A percentile compares a stretch with the other conserved stretches of the same genome.
These are phyloP conservation scores for Neurospora discreta DNA, from an alignment of 495 filamentous ascomycete genomes.

Conservation along the genomic window DNA sequence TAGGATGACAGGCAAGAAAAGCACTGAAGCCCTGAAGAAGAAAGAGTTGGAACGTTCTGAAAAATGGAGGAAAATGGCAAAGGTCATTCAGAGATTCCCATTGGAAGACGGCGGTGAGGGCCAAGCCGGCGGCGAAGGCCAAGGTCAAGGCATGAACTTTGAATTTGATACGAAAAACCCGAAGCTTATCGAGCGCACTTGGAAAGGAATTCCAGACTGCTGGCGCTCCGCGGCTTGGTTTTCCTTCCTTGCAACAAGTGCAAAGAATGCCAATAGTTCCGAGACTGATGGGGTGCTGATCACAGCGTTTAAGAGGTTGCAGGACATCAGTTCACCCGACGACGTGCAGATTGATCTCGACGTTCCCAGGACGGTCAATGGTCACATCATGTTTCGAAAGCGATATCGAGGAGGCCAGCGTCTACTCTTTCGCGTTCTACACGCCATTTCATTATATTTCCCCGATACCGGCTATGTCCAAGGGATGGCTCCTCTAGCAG, in stretches of 20 bases:
- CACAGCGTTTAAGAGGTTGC: constrained; percentile 54
- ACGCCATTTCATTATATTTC: constrained; percentile 80
- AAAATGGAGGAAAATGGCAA: constrained; percentile 97
- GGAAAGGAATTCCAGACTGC: constrained; percentile 96
- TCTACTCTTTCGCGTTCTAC: constrained; percentile 83
- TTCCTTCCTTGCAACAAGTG: constrained; percentile 78
- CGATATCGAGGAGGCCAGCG: constrained; percentile 87
- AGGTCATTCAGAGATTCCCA: constrained; percentile 39
- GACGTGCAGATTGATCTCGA: constrained; percentile 97
- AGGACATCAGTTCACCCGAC: constrained; percentile 66
- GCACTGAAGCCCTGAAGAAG: constrained; percentile 49
- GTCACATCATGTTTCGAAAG: constrained; percentile 94
- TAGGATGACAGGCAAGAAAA: constrained; percentile 37
- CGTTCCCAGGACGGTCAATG: constrained; percentile 87
- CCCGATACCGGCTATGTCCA: constrained; percentile 93
- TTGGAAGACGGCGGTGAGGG: not conserved
- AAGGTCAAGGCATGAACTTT: constrained; percentile 77
- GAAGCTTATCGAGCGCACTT: constrained; percentile 82
- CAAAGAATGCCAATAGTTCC: constrained; percentile 48
- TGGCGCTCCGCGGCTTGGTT: constrained; percentile 94
- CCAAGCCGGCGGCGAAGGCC: constrained; percentile 6
- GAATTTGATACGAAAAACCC: constrained; percentile 76
- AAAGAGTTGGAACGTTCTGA: constrained; percentile 80
- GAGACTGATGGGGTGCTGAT: constrained; percentile 63
- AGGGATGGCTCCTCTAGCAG: constrained; percentile 90